Evolutionary conservation across 305 asterid genomes (phyloP).

Genomic region (Solanum hybrid): DNA sequence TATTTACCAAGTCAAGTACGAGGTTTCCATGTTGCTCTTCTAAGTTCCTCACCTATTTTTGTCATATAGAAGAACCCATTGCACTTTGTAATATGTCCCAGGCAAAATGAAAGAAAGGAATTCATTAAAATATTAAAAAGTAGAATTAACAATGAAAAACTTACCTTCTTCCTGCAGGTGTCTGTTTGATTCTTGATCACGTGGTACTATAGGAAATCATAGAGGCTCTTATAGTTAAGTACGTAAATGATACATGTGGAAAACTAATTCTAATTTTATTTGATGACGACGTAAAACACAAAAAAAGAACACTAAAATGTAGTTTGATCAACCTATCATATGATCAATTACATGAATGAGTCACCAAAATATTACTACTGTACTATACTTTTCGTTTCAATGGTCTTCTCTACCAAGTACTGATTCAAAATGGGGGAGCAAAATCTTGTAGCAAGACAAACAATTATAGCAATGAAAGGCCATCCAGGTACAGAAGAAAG

Average conservation of each 20-base stretch:
- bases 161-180: conserved; percentile 29
- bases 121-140: background rate
- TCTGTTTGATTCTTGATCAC: conserved; percentile 26
- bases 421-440: conserved; percentile 13
- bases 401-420: background rate
- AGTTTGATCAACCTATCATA: background rate
- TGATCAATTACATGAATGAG: background rate
- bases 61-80: background rate
- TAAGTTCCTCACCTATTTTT: conserved; percentile 24
- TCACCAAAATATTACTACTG: background rate
- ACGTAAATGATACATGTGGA: background rate
- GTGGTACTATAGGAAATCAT: conserved; percentile 17
- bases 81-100: background rate
- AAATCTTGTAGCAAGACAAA: conserved; percentile 9
- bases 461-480: conserved; percentile 64
- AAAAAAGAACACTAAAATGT: background rate
- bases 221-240: background rate
- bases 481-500: conserved; percentile 74
- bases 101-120: background rate
- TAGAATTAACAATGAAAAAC: background rate
- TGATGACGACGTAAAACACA: background rate
- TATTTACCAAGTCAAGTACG: conserved; percentile 18
- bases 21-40: conserved; percentile 29
- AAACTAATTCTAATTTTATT: background rate
- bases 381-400: background rate